Evolutionary conservation across 2,329 filamentous ascomycete genomes (phyloP), one percentile per base, ranked within the genome.

Genomic region (Fusarium phyllophilum): DNA sequence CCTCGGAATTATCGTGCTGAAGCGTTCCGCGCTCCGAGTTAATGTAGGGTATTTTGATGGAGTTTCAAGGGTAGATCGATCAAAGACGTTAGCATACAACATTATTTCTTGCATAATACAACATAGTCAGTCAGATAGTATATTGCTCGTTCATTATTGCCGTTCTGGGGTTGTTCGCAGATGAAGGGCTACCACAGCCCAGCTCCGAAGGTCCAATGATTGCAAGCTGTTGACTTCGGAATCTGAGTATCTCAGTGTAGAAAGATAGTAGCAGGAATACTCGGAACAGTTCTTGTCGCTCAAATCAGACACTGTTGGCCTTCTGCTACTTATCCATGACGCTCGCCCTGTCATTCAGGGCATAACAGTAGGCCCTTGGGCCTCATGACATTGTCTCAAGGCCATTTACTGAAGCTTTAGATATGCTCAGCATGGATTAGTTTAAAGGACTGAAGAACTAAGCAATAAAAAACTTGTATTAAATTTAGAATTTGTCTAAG

Each of bases 251-350:
- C 7, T 1, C 18, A 49, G 6, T 6, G 10, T 3, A 6, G 0
- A 3, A 12, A 8, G 3, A 12, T 4, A 4, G 0, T 1, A 8
- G 3, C 3, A 33, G 29, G 4, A 2, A 3, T 2, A 11, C 4
- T 12, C 7, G 7, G 4, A 6, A 22, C 4, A 26, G 12, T 8
- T 22, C 10, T 17, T 8, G 10, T n/a, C 7, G 11, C 6, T 10
- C 7, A 18, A 17, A 3, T 18, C 3, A 7, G 3, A 49, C 9
- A 8, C 3, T 18, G 5, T 6, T 17, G 10, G 15, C 24, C 15
- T 7, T 9, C 5, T 5, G 5, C 46, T 48, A 15, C 3, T 20
- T 29, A 11, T 18, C 45, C 3, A 8, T 22, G 9, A 22, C 1
- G 13, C 15, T 31, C 13, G 15, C 4, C 9, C 9, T 10, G 20